phyloP scores from a whole-genome alignment of 768 basidiomycete genomes.

The Psilocybe cyanescens region DNA sequence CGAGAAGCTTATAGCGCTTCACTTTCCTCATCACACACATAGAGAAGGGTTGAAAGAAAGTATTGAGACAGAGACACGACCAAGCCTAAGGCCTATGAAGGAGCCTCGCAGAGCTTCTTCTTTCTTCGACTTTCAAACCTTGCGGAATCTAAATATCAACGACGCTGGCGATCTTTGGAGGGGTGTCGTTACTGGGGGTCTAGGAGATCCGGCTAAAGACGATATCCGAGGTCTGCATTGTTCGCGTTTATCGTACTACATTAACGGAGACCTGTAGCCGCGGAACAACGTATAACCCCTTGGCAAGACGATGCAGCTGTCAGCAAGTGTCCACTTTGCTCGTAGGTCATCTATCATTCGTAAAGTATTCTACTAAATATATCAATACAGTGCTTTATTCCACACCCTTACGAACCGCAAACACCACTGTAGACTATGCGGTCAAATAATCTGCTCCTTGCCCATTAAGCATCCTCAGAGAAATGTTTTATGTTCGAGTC shows the following conservation, averaged over 20 bases:
- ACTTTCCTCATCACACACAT: slow-evolving; percentile 51
- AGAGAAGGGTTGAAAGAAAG: slow-evolving; percentile 19
- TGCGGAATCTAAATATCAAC: slow-evolving; percentile 54
- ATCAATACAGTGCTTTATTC: slow-evolving; percentile 61
- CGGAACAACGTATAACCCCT: slow-evolving; percentile 91
- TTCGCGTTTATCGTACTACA: slow-evolving; percentile 1
- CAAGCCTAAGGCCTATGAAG: slow-evolving; percentile 14
- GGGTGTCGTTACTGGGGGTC: slow-evolving; percentile 49
- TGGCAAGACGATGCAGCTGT: slow-evolving; percentile 88
- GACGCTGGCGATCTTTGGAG: slow-evolving; percentile 75
- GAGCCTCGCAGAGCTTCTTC: slow-evolving; percentile 59
- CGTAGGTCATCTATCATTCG: slow-evolving; percentile 45
- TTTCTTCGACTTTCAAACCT: slow-evolving; percentile 73
- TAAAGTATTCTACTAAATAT: not conserved
- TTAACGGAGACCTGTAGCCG: slow-evolving; percentile 43
- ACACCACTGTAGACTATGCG: slow-evolving; percentile 95
- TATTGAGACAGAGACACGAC: slow-evolving; percentile 16
- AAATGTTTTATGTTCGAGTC: slow-evolving; percentile 68
- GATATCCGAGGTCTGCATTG: slow-evolving; percentile 66
- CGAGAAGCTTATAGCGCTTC: slow-evolving; percentile 82
- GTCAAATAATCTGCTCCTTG: slow-evolving; percentile 88
- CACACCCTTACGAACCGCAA: slow-evolving; percentile 91
- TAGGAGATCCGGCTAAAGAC: slow-evolving; percentile 49
- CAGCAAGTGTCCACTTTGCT: slow-evolving; percentile 85
- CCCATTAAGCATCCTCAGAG: slow-evolving; percentile 77